Evolutionary conservation across 164 flowering plant genomes (phyloP), one percentile per base, ranked within the genome.

Genomic region (Annona cherimola): DNA sequence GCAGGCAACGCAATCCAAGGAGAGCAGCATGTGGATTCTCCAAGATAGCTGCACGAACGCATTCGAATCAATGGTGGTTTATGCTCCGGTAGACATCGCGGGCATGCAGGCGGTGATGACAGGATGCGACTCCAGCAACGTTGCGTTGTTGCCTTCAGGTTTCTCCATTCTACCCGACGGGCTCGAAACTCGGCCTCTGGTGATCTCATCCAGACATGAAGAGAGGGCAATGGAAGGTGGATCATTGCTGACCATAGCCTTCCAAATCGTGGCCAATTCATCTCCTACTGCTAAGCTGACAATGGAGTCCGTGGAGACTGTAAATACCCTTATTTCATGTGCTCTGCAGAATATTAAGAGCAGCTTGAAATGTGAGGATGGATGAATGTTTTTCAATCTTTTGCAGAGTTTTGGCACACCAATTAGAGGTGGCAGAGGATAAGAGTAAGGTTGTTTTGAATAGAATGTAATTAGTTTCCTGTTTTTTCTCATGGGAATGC

Each of bases 131-230:
- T 87, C 99, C 0, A 86, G 96, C 89, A 84, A 77, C 78, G 55
- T 90, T 26, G 83, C 91, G 2, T 66, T 93, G 12, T 68, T 96
- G 68, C 87, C 99, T 11, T 96, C 97, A 0, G 98, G 99, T 4
- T 96, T 92, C 84, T 90, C 96, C 1, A 89, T 96, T 66, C 86
- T 93, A 2, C 94, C 97, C 0, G 98, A 96, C 42, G 97, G 97
- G 45, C 66, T 87, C 14, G 98, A 96, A 76, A 82, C 90, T 0
- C 78, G 97, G 82, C 93, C 97, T 1, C 67, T 83, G 60, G 92
- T 96, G 63, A 86, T 96, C 78, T 87, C 87, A 63, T 84, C 96
- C 0, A 87, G 80, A 78, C 86, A 84, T 44, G 95, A 88, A 77
- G 94, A 93, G 75, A 89, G 84, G 76, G 78, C 77, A 77, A 63